Evolutionary conservation across 768 basidiomycete species (phyloP), one percentile per base, ranked within the genome.

Genomic region (Botryobasidium botryosum): DNA sequence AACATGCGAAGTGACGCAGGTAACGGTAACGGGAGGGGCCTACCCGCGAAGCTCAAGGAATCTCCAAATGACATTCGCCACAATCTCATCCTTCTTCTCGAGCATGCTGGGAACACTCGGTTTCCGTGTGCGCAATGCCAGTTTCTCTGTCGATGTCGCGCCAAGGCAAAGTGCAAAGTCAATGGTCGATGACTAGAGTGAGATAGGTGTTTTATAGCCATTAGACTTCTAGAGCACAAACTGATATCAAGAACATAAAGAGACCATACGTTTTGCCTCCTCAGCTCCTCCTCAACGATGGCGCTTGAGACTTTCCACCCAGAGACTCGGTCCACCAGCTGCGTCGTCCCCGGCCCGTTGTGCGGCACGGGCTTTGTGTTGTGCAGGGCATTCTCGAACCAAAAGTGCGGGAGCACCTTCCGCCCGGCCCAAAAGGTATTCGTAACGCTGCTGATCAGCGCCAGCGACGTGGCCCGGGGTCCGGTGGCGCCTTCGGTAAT

Each of bases 61-160:
- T 43, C 92, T 75, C 91, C 91, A 96, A 45, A 99, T 84, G 23
- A 92, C 90, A 57, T 99, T 99, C 6, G 91, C 91, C 3, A 99
- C 94, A 0, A 94, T 70, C 61, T 99, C 94, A 55, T 99, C 94
- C 64, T 97, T 97, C 66, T 94, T 96, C 49, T 97, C 92, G 23
- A 99, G 69, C 13, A 75, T 71, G 55, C 29, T 53, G 55, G 23
- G 64, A 55, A 26, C 61, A 52, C 41, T 55, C 66, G n/a, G 59
- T 55, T 45, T 52, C 60, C 80, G 82, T 39, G 92, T 97, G 33
- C 87, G 77, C 32, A 64, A 60, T 0, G 94, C 90, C 18, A 82
- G 68, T 53, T 77, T 77, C 45, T 91, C 85, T 35, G 74, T 67
- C 35, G 72, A 70, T 23, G 91, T 90, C 31, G 92, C 91, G 21